Base-by-base conservation (phyloP, 768 basidiomycete genomes). In the Rubroboletus pulcherrimus region DNA sequence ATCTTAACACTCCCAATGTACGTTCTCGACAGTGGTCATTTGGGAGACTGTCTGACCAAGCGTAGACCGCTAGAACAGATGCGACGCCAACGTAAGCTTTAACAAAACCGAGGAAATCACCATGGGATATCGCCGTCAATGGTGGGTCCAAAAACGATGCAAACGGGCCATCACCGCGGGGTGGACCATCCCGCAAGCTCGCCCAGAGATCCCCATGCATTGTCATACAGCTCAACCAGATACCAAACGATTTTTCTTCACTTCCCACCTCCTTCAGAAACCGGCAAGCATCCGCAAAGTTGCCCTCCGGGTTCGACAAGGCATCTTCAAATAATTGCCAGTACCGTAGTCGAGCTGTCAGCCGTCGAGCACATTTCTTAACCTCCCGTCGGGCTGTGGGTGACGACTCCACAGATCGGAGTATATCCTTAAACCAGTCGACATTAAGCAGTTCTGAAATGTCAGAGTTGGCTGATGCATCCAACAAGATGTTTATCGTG, bases 31-130 rank as follows among this genome's bases (percentile, higher is more conserved):
- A 87, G 12, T 71, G 71, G 54, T 82, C 78, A 52, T 84, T 80
- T 1, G 85, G 85, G 19, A 89, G 73, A 66, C 87, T 89, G 62
- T 91, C 90, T 12, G 89, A 82, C 86, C 89, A 93, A 4, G 87
- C 86, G 64, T 85, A 86, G 34, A 87, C 86, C 2, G 83, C 83
- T 14, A 92, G 71, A 14, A 89, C 82, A 49, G 78, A 76, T 3
- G 84, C 77, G 8, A 91, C 77, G 1, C 90, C 90, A 45, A 91
- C 71, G 57, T 81, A 83, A 0, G 86, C 85, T 54, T 85, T 78
- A 10, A 87, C 74, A 57, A 89, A 85, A 0, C 76, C 71, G 17
- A 89, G 68, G 58, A 91, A 87, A 44, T 85, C 83, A 29, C 77
- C 77, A 64, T 84, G 81, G 4, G 79, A 72, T 39, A 71, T 64